A percentile compares a stretch with the other conserved stretches of the same genome.
These are phyloP conservation scores for Rhypophila decipiens DNA, from an alignment of 495 filamentous ascomycete genomes.

Conservation along the genomic window DNA sequence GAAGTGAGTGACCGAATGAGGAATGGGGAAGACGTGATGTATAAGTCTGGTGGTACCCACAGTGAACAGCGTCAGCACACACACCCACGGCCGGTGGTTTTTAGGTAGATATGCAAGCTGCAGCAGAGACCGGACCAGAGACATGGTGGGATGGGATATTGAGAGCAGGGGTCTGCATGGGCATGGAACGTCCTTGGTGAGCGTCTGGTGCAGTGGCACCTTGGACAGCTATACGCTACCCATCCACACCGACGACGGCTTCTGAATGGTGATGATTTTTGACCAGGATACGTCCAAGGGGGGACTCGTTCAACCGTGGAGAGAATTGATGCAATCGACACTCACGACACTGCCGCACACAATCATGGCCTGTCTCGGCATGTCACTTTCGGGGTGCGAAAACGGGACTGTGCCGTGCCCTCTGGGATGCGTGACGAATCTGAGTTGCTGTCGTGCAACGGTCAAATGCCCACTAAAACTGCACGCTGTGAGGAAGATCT, in stretches of 20 bases:
- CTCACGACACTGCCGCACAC: slow-evolving; percentile 17
- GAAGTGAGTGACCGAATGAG: slow-evolving; percentile 3
- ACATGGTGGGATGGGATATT: slow-evolving; percentile 12
- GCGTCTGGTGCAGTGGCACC: slow-evolving; percentile 11
- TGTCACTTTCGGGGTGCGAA: slow-evolving; percentile 8
- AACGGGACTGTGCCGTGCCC: slow-evolving; percentile 2
- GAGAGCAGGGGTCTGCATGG: slow-evolving; percentile 7
- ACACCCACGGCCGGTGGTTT: slow-evolving; percentile 2
- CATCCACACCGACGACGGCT: slow-evolving; percentile 16
- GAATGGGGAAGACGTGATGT: background rate
- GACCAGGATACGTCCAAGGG: slow-evolving; percentile 20
- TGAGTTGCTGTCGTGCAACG: slow-evolving; percentile 15
- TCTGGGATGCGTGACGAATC: slow-evolving; percentile 19
- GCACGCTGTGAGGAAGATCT: slow-evolving; percentile 10
- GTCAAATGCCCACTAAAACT: slow-evolving; percentile 12
- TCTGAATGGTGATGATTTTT: slow-evolving; percentile 19
- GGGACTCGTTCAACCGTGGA: slow-evolving; percentile 1
- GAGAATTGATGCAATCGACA: slow-evolving; percentile 10
- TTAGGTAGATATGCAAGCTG: slow-evolving; percentile 24
- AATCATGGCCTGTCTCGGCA: slow-evolving; percentile 17
- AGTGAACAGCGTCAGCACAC: no score
- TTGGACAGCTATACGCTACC: background rate
- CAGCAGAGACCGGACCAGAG: slow-evolving; percentile 15
- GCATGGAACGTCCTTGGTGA: background rate
- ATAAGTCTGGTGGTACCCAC: no score